Base-by-base conservation (phyloP, 176 grass and related monocot genomes). In the Carex myosuroides region DNA sequence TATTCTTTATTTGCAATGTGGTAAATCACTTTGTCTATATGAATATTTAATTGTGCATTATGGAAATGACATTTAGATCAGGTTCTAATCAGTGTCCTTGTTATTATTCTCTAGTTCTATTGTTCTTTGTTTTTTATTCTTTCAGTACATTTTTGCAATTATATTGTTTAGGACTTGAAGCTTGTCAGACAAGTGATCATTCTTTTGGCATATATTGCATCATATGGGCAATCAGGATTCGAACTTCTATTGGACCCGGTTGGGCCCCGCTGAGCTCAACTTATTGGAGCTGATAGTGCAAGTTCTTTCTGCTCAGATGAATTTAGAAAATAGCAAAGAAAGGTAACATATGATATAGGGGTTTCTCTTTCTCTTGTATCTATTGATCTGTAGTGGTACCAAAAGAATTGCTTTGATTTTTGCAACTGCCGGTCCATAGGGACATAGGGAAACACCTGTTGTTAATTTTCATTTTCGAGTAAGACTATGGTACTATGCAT, bases 161-260 rank as follows among this genome's bases (percentile, higher is more conserved):
- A 30, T 81, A 26, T 81, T 89, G 90, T 92, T 79, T 87, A 97
- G 95, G 92, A 87, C n/a, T 80, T 98, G 70, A 94, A 94, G 62
- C 92, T 98, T 86, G 83, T 86, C 48, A 89, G 89, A 63, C 86
- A 84, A 84, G 86, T 91, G 77, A 87, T 98, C 84, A 83, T 90
- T 88, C 81, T 94, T 29, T 75, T 98, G 66, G 95, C 92, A 7
- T 94, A 91, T 79, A 91, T 98, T 88, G 95, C 95, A 88, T 94
- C 95, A 62, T 91, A 85, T 57, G 90, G 90, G 42, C 83, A 88
- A 86, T 87, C 79, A 55, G 92, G 92, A 70, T 94, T 92, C 62
- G 87, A 98, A 81, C 41, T 98, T 57, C 88, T 97, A 80, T 83
- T 98, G 54, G 91, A 58, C 65, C 80, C 81, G 44, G 82, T 93